A percentile compares a stretch with the other conserved stretches of the same genome.
Evolutionary conservation across 371 early-diverging fungal genomes (phyloP).

Genomic region (Saksenaea oblongispora): DNA sequence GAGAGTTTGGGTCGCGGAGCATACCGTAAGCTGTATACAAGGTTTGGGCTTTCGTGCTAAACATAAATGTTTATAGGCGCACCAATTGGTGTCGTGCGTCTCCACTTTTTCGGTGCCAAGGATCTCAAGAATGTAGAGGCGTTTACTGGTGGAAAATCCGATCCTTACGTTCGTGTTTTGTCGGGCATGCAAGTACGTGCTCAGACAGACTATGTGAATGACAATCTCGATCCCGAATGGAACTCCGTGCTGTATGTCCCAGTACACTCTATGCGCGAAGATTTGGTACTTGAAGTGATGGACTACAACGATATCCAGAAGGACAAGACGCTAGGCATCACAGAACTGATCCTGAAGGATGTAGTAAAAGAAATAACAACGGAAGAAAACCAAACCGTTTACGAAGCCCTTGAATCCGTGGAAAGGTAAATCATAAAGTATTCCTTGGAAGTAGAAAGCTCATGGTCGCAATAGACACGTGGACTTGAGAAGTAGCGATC

Average conservation of each 20-base stretch:
- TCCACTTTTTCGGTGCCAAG: conserved; percentile 74
- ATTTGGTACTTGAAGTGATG: conserved; percentile 74
- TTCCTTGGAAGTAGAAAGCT: no score
- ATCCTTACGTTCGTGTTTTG: conserved; percentile 81
- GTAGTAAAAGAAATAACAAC: conserved; percentile 37
- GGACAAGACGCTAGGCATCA: conserved; percentile 72
- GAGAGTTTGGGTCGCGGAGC: conserved; percentile 42
- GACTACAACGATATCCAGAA: conserved; percentile 74
- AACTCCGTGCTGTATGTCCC: conserved; percentile 69
- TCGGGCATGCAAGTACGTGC: conserved; percentile 61
- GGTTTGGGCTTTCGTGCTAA: not conserved
- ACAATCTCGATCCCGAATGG: conserved; percentile 85
- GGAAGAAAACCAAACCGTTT: conserved; percentile 39
- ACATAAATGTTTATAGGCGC: conserved; percentile 25
- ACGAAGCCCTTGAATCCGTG: conserved; percentile 36
- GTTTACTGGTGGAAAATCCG: conserved; percentile 72
- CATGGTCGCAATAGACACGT: conserved; percentile 36
- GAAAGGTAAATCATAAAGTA: conserved; percentile 27
- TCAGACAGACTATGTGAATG: conserved; percentile 68
- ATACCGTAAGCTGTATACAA: conserved; percentile 26
- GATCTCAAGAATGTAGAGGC: conserved; percentile 75
- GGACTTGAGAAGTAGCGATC: conserved; percentile 59
- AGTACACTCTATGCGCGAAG: conserved; percentile 70
- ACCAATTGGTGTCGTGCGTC: conserved; percentile 83
- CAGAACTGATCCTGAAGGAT: conserved; percentile 41